Evolutionary conservation across 495 filamentous ascomycete genomes (phyloP).

Genomic region (Platismatia glauca): DNA sequence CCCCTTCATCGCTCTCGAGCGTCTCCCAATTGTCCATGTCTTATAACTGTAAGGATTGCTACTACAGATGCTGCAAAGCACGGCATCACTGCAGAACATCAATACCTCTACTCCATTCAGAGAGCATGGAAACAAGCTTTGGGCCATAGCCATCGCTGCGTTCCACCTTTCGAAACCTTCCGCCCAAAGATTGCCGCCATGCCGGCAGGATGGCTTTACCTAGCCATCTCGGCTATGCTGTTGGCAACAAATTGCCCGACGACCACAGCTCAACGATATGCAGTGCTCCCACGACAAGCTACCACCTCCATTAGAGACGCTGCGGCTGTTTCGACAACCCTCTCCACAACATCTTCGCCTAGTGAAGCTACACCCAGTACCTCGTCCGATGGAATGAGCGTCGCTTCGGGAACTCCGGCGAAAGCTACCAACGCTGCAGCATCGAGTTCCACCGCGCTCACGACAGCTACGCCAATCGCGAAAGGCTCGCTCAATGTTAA

Average conservation of each 20-base stretch:
- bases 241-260: constrained; percentile 3
- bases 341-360: not conserved
- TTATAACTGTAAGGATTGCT: not conserved
- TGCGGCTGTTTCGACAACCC: constrained; percentile 10
- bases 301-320: constrained; percentile 3
- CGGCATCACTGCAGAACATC: not conserved
- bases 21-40: not conserved
- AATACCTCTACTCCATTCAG: not conserved
- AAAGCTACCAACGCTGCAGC: constrained; percentile 4
- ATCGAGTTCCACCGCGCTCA: not conserved
- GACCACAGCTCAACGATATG: constrained; percentile 7
- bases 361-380: constrained; percentile 2
- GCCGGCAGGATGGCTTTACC: constrained; percentile 7
- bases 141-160: constrained; percentile 1
- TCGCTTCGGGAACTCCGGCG: not conserved
- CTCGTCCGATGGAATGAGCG: constrained; percentile 4
- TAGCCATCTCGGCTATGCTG: constrained; percentile 1
- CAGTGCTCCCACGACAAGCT: constrained; percentile 17
- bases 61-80: not conserved
- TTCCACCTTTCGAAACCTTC: not conserved
- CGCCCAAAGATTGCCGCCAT: constrained; percentile 3
- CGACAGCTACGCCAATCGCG: constrained; percentile 12
- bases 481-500: constrained; percentile 18
- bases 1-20: not conserved
- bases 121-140: not conserved